These are phyloP conservation scores for Astragalus membranaceus DNA, from an alignment of 306 rosid genomes.

Conservation along the genomic window DNA sequence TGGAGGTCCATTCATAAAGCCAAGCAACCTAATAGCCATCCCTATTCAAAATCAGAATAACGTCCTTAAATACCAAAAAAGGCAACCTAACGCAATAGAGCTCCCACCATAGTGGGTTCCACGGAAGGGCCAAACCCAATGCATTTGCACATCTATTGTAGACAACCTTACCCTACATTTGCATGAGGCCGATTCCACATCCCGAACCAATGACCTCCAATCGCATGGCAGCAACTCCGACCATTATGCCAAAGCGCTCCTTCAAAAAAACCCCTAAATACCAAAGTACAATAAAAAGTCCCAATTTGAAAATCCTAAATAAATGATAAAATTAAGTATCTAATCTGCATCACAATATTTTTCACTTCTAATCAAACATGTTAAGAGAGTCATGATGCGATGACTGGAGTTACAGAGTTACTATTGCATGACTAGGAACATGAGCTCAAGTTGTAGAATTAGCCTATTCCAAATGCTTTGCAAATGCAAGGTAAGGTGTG, in stretches of 20 bases:
- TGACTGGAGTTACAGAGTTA: neutral
- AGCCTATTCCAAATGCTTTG: neutral
- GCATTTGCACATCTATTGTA: neutral
- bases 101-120: neutral
- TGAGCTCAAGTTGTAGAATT: neutral
- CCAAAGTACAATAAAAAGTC: neutral
- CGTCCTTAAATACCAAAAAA: neutral
- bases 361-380: neutral
- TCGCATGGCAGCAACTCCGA: neutral
- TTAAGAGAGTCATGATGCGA: neutral
- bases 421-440: neutral
- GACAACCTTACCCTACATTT: neutral
- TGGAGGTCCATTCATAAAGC: neutral
- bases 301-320: neutral
- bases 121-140: neutral
- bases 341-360: neutral
- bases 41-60: neutral
- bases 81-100: neutral
- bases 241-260: neutral
- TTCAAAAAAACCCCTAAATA: conserved; percentile 1
- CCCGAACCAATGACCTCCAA: neutral
- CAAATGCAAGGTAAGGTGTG: neutral
- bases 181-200: neutral
- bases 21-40: neutral
- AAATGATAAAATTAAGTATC: neutral